phyloP scores from a whole-genome alignment of 2,329 filamentous ascomycete genomes.

The Exserohilum turcica region DNA sequence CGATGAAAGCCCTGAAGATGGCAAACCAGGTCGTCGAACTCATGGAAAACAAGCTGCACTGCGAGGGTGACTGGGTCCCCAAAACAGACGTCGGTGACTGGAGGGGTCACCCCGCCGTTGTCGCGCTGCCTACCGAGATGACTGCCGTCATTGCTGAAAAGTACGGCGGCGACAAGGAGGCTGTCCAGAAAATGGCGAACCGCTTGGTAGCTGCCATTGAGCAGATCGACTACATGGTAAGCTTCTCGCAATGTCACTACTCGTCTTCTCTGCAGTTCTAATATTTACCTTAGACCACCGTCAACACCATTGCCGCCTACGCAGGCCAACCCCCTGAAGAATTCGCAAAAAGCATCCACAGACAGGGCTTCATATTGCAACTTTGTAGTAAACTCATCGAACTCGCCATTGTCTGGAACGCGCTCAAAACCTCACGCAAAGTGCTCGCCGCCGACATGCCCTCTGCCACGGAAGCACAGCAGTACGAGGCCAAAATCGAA shows the following conservation, averaged over 20 bases:
- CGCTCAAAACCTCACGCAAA: constrained; percentile 49
- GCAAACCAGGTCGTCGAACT: constrained; percentile 49
- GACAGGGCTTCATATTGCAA: constrained; percentile 4
- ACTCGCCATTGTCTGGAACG: constrained; percentile 50
- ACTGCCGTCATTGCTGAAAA: constrained; percentile 48
- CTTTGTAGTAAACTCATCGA: constrained; percentile 33
- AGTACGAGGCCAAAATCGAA: constrained; percentile 18
- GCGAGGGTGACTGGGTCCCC: constrained; percentile 9
- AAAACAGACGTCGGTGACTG: constrained; percentile 24
- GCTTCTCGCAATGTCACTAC: neutral
- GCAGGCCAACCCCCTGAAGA: constrained; percentile 13
- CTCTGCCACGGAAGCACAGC: constrained; percentile 27
- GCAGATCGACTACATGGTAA: constrained; percentile 30
- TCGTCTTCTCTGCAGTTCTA: no score
- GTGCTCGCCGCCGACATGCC: constrained; percentile 48
- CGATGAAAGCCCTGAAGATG: constrained; percentile 46
- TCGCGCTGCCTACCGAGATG: constrained; percentile 53
- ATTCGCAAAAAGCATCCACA: constrained; percentile 5
- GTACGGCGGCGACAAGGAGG: constrained; percentile 46
- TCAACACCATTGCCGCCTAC: constrained; percentile 10
- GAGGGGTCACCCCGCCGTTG: constrained; percentile 41
- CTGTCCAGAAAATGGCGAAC: constrained; percentile 49
- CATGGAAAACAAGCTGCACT: constrained; percentile 51
- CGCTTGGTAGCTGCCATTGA: constrained; percentile 46
- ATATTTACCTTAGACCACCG: no score